Evolutionary conservation across 225 moss, liverwort and hornwort genomes (phyloP).

Genomic region (Physcomitrellopsis africana): DNA sequence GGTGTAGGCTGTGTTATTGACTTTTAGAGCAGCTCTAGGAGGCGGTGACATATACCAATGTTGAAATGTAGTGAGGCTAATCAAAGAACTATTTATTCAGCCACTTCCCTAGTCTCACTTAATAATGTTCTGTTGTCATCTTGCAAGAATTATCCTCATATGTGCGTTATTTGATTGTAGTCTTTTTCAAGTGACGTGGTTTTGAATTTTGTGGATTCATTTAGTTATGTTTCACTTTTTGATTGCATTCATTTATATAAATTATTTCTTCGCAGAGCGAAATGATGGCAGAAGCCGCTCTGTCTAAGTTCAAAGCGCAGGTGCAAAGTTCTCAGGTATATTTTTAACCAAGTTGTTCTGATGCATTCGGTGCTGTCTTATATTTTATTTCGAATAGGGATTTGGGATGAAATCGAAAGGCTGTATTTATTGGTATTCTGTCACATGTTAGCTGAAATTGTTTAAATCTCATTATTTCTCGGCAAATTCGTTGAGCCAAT

Average conservation of each 20-base stretch:
- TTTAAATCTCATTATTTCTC: constrained; percentile 8
- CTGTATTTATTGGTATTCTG: not conserved
- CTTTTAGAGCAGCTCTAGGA: not conserved
- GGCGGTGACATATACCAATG: constrained; percentile 16
- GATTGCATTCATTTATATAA: not conserved
- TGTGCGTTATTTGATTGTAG: constrained; percentile 1
- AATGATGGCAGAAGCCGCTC: constrained; percentile 88
- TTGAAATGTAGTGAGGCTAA: not conserved
- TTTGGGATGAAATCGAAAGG: not conserved
- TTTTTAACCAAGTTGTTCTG: constrained; percentile 20
- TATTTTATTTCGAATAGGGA: not conserved
- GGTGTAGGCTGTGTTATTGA: constrained; percentile 5
- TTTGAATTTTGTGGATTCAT: not conserved
- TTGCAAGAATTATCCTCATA: not conserved
- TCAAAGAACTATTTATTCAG: not conserved
- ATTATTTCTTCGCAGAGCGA: constrained; percentile 63
- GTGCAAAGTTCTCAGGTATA: constrained; percentile 84
- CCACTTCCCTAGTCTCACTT: not conserved
- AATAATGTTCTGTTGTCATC: not conserved
- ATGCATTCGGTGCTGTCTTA: not conserved
- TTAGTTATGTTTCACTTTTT: too few species aligned
- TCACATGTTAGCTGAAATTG: not conserved
- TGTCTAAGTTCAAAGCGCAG: constrained; percentile 91
- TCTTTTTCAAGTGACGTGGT: constrained; percentile 3
- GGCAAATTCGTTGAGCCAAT: not conserved